phyloP scores from a whole-genome alignment of 73 alveolate genomes.

The Tetrahymena malaccensis region DNA sequence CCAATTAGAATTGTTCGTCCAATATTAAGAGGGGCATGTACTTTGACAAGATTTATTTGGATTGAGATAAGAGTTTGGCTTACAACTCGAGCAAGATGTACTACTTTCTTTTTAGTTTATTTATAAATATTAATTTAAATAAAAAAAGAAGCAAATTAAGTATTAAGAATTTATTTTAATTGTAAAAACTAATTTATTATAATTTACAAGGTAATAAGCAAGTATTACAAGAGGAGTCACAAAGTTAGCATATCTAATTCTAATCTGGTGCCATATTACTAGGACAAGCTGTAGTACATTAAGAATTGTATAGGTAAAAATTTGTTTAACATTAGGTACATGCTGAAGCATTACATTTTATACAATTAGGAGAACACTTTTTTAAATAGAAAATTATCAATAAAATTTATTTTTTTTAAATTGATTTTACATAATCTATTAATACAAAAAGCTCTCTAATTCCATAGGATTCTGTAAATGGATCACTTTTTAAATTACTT shows the following conservation, averaged over 20 bases:
- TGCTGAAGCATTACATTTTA: background rate
- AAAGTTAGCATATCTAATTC: background rate
- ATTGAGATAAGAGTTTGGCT: background rate
- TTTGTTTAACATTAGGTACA: background rate
- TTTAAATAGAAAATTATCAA: background rate
- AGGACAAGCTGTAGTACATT: background rate
- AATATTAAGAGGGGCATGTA: background rate
- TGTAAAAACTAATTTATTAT: no score
- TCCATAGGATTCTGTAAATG: background rate
- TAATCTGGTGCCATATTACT: background rate
- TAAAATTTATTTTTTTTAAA: no score
- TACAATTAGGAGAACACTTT: background rate
- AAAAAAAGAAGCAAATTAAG: no score
- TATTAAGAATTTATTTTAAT: no score
- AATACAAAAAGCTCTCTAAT: background rate
- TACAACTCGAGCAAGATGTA: background rate
- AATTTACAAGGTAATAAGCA: background rate
- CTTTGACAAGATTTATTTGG: background rate
- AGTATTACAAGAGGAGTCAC: background rate
- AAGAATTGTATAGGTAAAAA: background rate
- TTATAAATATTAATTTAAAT: no score
- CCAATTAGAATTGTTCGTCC: background rate
- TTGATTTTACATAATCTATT: background rate
- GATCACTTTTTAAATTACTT: background rate
- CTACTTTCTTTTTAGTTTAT: no score